These are phyloP conservation scores for Ilex aquifolium DNA, from an alignment of 257 asterid species.

Conservation along the genomic window DNA sequence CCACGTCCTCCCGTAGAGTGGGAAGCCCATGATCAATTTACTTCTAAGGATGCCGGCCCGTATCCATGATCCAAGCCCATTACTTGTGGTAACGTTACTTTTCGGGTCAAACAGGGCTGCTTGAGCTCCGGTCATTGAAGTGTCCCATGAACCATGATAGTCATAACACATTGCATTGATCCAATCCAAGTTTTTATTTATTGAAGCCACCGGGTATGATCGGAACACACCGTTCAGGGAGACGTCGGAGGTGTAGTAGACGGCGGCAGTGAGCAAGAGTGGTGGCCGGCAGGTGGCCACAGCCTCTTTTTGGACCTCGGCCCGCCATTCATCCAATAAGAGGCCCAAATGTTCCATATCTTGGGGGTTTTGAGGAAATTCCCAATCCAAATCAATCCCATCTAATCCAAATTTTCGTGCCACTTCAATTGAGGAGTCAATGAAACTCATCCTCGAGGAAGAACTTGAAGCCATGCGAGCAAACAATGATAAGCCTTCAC, in stretches of 20 bases:
- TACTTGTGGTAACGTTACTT: slow-evolving; percentile 56
- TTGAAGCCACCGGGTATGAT: slow-evolving; percentile 49
- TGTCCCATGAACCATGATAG: slow-evolving; percentile 64
- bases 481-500: slow-evolving; percentile 30
- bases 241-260: slow-evolving; percentile 53
- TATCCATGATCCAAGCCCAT: slow-evolving; percentile 66
- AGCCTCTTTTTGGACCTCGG: slow-evolving; percentile 41
- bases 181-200: slow-evolving; percentile 61
- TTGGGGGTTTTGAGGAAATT: slow-evolving; percentile 37
- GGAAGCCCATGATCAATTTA: slow-evolving; percentile 71
- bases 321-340: slow-evolving; percentile 60
- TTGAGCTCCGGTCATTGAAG: slow-evolving; percentile 56
- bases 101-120: slow-evolving; percentile 61
- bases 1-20: slow-evolving; percentile 81
- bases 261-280: slow-evolving; percentile 78
- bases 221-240: slow-evolving; percentile 30
- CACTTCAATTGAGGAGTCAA: slow-evolving; percentile 52
- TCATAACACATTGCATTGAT: slow-evolving; percentile 73
- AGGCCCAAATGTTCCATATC: slow-evolving; percentile 54
- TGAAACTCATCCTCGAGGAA: slow-evolving; percentile 34
- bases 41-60: slow-evolving; percentile 43
- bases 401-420: slow-evolving; percentile 60
- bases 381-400: slow-evolving; percentile 86
- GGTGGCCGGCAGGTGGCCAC: slow-evolving; percentile 21
- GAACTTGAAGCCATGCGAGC: slow-evolving; percentile 42